These are phyloP conservation scores for Cenchrus americanus DNA, from an alignment of 176 grass and related monocot species.

Conservation along the genomic window DNA sequence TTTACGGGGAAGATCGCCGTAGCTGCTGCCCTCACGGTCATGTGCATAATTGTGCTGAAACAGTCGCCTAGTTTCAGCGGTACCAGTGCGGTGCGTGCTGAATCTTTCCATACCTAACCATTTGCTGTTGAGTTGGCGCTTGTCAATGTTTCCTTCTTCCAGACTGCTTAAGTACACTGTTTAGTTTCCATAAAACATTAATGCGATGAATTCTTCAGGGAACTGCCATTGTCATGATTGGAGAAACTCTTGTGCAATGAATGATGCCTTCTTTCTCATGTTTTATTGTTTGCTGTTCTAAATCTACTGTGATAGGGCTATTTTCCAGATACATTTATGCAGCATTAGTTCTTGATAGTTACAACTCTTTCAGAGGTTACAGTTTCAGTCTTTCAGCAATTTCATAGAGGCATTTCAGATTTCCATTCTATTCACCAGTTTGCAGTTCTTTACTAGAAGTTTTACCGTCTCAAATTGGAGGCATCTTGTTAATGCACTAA, in stretches of 20 bases:
- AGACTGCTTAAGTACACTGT: not conserved
- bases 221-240: conserved; percentile 16
- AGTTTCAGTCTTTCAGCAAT: not conserved
- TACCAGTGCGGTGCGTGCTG: conserved; percentile 56
- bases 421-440: not conserved
- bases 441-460: conserved; percentile 8
- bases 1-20: conserved; percentile 62
- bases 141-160: conserved; percentile 33
- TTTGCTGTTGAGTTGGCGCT: conserved; percentile 37
- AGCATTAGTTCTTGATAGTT: not conserved
- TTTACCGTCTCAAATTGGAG: conserved; percentile 28
- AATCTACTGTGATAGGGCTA: conserved; percentile 13
- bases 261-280: not conserved
- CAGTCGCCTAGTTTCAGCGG: conserved; percentile 65
- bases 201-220: not conserved
- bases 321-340: not conserved
- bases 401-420: conserved; percentile 2
- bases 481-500: conserved; percentile 28
- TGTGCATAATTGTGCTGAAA: conserved; percentile 76
- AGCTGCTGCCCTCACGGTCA: conserved; percentile 55
- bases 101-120: conserved; percentile 27
- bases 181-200: conserved; percentile 27
- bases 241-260: not conserved
- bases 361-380: not conserved
- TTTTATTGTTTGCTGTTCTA: not conserved